phyloP scores from a whole-genome alignment of 805 yeast genomes.

The Teunomyces barrocoloradensis region DNA sequence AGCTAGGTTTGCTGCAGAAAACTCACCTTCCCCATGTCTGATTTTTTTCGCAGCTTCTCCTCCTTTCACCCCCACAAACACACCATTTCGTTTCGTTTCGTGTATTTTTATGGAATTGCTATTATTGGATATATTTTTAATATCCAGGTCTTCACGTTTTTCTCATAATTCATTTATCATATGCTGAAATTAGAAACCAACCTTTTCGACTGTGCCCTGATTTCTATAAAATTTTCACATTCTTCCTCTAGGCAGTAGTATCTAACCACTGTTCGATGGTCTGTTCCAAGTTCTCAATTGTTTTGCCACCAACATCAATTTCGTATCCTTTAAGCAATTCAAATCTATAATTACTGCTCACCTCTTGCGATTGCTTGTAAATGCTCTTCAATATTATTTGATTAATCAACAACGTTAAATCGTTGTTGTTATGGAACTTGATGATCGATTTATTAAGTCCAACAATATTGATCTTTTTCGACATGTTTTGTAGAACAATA shows the following conservation, averaged over 20 bases:
- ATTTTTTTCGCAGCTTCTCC: slow-evolving; percentile 1
- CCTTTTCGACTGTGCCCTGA: no score
- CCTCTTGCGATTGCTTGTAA: slow-evolving; percentile 7
- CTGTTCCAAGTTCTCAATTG: neutral
- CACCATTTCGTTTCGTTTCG: neutral
- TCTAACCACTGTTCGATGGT: neutral
- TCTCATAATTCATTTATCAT: neutral
- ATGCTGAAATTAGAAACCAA: neutral
- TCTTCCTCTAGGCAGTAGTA: neutral
- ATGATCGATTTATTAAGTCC: slow-evolving; percentile 63
- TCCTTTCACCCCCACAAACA: neutral
- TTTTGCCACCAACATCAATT: slow-evolving; percentile 11
- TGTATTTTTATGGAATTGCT: neutral
- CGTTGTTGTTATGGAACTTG: slow-evolving; percentile 62
- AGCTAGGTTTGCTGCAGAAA: neutral
- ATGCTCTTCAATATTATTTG: slow-evolving; percentile 47
- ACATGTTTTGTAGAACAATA: slow-evolving; percentile 6
- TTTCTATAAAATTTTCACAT: no score
- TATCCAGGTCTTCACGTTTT: neutral
- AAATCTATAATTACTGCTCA: slow-evolving; percentile 6
- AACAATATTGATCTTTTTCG: slow-evolving; percentile 42
- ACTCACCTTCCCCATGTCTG: neutral
- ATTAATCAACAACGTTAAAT: slow-evolving; percentile 49
- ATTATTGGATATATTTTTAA: neutral
- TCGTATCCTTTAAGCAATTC: slow-evolving; percentile 6